Conservation (phyloP, 2,329 filamentous ascomycete species). For the Pestalotiopsis fici region DNA sequence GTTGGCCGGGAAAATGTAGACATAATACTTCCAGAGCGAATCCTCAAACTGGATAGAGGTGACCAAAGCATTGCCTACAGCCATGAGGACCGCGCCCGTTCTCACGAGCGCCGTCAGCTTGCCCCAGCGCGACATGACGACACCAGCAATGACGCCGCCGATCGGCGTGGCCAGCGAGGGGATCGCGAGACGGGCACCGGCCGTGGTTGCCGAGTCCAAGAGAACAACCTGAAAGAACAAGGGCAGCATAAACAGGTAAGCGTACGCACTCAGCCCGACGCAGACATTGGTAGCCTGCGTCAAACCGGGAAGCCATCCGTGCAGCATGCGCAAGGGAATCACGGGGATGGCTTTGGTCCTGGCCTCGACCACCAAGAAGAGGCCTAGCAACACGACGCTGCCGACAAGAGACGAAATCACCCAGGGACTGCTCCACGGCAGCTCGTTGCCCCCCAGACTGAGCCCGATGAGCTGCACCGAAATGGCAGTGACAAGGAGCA, state of each 20-base stretch:
- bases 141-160: constrained; percentile 56
- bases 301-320: constrained; percentile 53
- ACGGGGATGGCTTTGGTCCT: constrained; percentile 52
- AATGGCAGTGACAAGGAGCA: constrained; percentile 58
- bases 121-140: constrained; percentile 60
- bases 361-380: constrained; percentile 51
- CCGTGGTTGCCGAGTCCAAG: constrained; percentile 62
- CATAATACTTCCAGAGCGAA: constrained; percentile 53
- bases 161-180: constrained; percentile 62
- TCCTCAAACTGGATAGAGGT: constrained; percentile 50
- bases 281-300: constrained; percentile 62
- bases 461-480: constrained; percentile 58
- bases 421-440: constrained; percentile 51
- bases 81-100: constrained; percentile 50
- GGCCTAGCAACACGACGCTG: constrained; percentile 41
- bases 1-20: constrained; percentile 59
- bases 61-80: constrained; percentile 54
- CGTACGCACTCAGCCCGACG: constrained; percentile 62
- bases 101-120: constrained; percentile 53
- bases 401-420: constrained; percentile 46
- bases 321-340: constrained; percentile 57
- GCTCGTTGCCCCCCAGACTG: constrained; percentile 56
- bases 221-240: constrained; percentile 71
- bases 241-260: constrained; percentile 69
- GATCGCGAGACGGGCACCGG: constrained; percentile 64